Conservation (phyloP, 768 basidiomycete species). For the Serendipita sp. region DNA sequence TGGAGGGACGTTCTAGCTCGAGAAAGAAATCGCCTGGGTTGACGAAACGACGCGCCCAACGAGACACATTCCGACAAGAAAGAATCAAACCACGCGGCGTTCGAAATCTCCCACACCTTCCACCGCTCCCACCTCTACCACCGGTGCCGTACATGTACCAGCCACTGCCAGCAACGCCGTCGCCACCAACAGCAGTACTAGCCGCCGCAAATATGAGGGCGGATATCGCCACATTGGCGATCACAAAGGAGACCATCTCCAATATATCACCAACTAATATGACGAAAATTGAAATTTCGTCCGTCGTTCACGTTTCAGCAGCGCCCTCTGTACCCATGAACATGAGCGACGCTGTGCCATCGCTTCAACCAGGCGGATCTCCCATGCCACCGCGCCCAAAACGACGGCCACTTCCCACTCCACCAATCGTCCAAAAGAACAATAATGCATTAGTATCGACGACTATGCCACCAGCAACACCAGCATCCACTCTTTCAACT, state of each 20-base stretch:
- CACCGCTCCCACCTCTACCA: no score
- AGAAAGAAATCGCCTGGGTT: neutral
- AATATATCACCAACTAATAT: no score
- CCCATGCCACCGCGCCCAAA: neutral
- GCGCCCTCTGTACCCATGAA: neutral
- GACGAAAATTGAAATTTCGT: no score
- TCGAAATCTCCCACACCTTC: no score
- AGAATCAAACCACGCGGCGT: no score
- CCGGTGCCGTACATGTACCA: no score
- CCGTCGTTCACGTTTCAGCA: neutral
- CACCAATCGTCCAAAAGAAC: neutral
- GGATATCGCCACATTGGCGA: neutral
- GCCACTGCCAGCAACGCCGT: no score
- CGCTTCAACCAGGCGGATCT: neutral
- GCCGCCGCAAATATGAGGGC: no score
- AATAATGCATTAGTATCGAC: neutral
- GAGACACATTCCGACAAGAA: no score
- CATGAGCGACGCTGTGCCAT: neutral
- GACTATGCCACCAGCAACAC: no score
- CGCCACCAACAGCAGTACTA: no score
- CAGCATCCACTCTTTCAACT: neutral
- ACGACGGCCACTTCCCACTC: neutral
- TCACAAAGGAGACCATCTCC: neutral
- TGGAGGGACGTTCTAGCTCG: neutral
- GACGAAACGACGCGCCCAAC: neutral